Conservation (phyloP, 2,329 filamentous ascomycete genomes). For the Aspergillus chevalieri region DNA sequence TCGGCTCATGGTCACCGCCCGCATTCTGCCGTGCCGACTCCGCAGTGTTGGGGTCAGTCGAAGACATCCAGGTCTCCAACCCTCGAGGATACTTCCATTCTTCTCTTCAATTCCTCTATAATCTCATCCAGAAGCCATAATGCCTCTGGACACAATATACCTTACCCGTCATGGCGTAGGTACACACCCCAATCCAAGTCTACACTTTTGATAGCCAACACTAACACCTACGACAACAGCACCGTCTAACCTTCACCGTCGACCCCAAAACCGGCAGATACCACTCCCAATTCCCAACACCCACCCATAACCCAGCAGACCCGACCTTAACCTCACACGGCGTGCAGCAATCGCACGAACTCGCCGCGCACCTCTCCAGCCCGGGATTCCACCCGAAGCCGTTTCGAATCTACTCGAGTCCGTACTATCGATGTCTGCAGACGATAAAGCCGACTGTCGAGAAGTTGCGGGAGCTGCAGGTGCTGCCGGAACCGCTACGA, state of each 20-base stretch:
- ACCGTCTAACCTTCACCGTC: slow-evolving; percentile 84
- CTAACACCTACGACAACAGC: slow-evolving; percentile 47
- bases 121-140: slow-evolving; percentile 24
- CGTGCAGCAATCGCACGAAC: slow-evolving; percentile 72
- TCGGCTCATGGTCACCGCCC: slow-evolving; percentile 9
- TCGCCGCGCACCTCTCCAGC: slow-evolving; percentile 47
- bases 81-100: not conserved
- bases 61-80: not conserved
- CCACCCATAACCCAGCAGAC: slow-evolving; percentile 82
- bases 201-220: too few species aligned
- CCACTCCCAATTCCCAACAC: slow-evolving; percentile 64
- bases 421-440: slow-evolving; percentile 82
- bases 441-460: slow-evolving; percentile 64
- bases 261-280: slow-evolving; percentile 76
- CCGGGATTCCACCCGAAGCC: slow-evolving; percentile 33
- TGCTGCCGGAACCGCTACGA: not conserved
- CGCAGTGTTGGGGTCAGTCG: not conserved
- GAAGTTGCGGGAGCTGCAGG: slow-evolving; percentile 26
- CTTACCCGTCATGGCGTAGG: slow-evolving; percentile 69
- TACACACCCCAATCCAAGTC: slow-evolving; percentile 9
- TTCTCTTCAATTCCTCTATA: not conserved
- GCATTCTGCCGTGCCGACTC: slow-evolving; percentile 2
- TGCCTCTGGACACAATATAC: slow-evolving; percentile 67
- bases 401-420: slow-evolving; percentile 66
- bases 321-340: slow-evolving; percentile 83